Evolutionary conservation across 257 asterid species (phyloP).

Genomic region (Fraxinus anomala): DNA sequence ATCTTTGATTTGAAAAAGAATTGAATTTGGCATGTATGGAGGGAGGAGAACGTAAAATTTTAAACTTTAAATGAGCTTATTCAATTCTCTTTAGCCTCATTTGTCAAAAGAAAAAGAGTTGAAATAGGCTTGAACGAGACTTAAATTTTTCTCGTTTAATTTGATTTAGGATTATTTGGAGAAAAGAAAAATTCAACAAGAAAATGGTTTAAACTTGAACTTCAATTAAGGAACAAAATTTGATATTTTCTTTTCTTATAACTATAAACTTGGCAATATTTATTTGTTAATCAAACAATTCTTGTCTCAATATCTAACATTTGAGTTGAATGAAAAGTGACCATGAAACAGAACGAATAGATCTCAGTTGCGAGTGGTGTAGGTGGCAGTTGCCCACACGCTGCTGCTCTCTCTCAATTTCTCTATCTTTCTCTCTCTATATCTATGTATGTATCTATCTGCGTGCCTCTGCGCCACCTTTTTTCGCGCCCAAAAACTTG

Average conservation of each 20-base stretch:
- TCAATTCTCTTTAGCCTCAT: too few species aligned
- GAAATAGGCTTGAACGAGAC: too few species aligned
- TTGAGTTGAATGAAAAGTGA: neutral
- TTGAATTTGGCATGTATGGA: too few species aligned
- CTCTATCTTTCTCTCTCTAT: constrained; percentile 6
- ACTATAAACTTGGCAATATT: too few species aligned
- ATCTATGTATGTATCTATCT: constrained; percentile 1
- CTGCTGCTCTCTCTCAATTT: constrained; percentile 17
- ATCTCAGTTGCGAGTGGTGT: constrained; percentile 63
- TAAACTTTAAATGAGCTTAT: too few species aligned
- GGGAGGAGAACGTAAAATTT: too few species aligned
- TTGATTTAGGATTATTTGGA: neutral
- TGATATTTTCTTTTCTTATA: too few species aligned
- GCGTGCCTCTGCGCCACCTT: constrained; percentile 51
- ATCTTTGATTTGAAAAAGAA: too few species aligned
- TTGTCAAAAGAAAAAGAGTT: too few species aligned
- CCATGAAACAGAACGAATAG: constrained; percentile 6
- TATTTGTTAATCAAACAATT: neutral
- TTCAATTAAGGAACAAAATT: too few species aligned
- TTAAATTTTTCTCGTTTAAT: too few species aligned
- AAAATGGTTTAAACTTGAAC: too few species aligned
- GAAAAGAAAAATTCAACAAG: neutral
- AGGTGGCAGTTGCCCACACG: constrained; percentile 47
- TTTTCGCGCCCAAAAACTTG: constrained; percentile 52
- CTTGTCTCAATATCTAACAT: neutral